Base-by-base conservation (phyloP, 805 yeast genomes). In the Yarrowia sp. region DNA sequence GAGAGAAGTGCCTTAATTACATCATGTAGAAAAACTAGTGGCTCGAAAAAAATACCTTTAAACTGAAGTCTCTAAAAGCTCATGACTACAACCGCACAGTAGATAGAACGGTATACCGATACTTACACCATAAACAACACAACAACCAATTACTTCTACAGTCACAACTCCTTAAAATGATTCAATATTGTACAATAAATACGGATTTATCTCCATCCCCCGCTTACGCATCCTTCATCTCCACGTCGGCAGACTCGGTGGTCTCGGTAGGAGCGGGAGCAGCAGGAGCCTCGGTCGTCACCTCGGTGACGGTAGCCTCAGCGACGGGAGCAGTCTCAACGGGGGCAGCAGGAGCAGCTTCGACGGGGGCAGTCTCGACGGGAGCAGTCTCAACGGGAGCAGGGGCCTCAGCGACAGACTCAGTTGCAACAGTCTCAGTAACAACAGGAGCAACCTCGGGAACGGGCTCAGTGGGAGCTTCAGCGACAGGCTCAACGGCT, bases 201-300 rank as follows among this genome's bases (percentile, higher is more conserved):
- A 55, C 61, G 61, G 61, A 39, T 32, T 60, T 32, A 50, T 38
- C 42, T 31, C 43, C 42, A 50, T 22, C n/a, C n/a, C 18, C n/a
- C 28, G 48, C 18, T 31, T 66, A 36, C 8, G 67, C 68, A 50
- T 55, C 69, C 31, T 45, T 55, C 68, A 66, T 67, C 31, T 53
- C 68, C 11, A 48, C 66, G 33, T 66, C 68, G 28, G 60, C 67
- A 9, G 47, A 36, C 60, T 43, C 66, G 8, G 45, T 18, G 42
- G 38, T 50, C 47, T 44, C 67, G 15, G 57, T 51, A 28, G 36
- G 28, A 22, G 28, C 28, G 5, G 28, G 28, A 22, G 28, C 28
- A 22, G 28, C 28, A 22, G 28, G 28, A 22, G 28, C 28, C 28
- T 22, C 28, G 28, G 5, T 22, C 28, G 28, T 22, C 28, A 22